phyloP scores from a whole-genome alignment of 2,329 filamentous ascomycete genomes.

The Colletotrichum musicola region DNA sequence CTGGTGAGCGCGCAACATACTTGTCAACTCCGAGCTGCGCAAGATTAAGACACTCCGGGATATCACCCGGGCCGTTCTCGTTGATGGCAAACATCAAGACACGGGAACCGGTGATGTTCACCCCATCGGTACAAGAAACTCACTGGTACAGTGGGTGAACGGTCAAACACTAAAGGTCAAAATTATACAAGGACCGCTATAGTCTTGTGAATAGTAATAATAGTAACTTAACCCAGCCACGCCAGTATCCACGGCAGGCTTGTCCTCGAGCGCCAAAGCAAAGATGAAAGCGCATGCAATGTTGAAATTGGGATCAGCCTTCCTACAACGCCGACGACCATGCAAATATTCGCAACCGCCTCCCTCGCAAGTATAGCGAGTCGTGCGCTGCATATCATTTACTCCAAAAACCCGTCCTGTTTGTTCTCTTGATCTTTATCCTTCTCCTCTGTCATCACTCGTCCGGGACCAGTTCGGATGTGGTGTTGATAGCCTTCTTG shows the following conservation, averaged over 20 bases:
- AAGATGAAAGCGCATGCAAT: constrained; percentile 33
- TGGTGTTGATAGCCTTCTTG: constrained; percentile 8
- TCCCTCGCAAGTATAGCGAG: constrained; percentile 10
- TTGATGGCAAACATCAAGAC: too few relatives aligned
- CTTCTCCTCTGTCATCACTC: background rate
- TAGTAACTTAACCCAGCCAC: constrained; percentile 18
- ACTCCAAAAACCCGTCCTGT: background rate
- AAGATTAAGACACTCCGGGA: too few relatives aligned
- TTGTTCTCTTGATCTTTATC: background rate
- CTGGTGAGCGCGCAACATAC: too few relatives aligned
- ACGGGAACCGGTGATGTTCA: too few relatives aligned
- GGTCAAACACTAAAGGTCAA: background rate
- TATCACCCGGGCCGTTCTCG: too few relatives aligned
- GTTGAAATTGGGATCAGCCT: constrained; percentile 39
- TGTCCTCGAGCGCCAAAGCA: constrained; percentile 25
- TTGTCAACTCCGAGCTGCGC: too few relatives aligned
- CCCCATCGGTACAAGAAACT: too few relatives aligned
- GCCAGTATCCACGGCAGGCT: constrained; percentile 26
- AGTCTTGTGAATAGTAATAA: constrained; percentile 16
- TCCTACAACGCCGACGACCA: constrained; percentile 37
- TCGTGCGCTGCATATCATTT: constrained; percentile 16
- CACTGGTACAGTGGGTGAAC: too few relatives aligned
- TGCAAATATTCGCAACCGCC: constrained; percentile 31
- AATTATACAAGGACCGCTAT: constrained; percentile 29
- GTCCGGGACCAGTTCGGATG: background rate